These are phyloP conservation scores for Diaporthe aspalathi DNA, from an alignment of 2,329 filamentous ascomycete species.

Conservation along the genomic window DNA sequence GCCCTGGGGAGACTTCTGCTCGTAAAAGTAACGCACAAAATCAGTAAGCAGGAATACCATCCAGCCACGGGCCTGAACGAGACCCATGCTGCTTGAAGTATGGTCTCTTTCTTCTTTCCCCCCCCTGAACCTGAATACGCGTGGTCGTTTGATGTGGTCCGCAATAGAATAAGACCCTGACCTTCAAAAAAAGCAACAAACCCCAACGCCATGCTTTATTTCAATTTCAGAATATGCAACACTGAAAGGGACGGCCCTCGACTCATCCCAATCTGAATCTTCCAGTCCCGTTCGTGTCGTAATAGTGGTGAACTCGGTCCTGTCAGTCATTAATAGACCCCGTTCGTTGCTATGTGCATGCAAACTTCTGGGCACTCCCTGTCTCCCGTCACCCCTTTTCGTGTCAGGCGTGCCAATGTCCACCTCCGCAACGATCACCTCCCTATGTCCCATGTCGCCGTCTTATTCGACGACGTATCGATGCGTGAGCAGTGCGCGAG, in stretches of 20 bases:
- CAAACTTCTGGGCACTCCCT: conserved; percentile 7
- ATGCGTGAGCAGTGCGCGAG: no score
- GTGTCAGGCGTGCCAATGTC: neutral
- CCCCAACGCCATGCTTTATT: conserved; percentile 38
- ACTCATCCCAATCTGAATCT: conserved; percentile 11
- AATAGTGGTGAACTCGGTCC: conserved; percentile 13
- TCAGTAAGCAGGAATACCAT: conserved; percentile 19
- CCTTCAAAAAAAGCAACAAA: conserved; percentile 24
- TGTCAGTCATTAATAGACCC: conserved; percentile 32
- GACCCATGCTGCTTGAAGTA: neutral
- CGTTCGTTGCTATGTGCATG: conserved; percentile 19
- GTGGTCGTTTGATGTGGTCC: conserved; percentile 14
- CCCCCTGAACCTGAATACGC: neutral
- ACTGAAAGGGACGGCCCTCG: conserved; percentile 8
- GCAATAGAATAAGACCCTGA: neutral
- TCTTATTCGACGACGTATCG: neutral
- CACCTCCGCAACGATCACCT: neutral
- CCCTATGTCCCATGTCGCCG: neutral
- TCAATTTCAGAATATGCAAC: conserved; percentile 36
- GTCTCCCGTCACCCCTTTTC: conserved; percentile 1
- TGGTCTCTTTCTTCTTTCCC: conserved; percentile 27
- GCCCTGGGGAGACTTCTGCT: neutral
- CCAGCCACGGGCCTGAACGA: neutral
- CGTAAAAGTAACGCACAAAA: neutral
- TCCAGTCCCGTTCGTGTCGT: conserved; percentile 12